These are phyloP conservation scores for Colletotrichum simmondsii DNA, from an alignment of 2,329 filamentous ascomycete genomes.

Conservation along the genomic window DNA sequence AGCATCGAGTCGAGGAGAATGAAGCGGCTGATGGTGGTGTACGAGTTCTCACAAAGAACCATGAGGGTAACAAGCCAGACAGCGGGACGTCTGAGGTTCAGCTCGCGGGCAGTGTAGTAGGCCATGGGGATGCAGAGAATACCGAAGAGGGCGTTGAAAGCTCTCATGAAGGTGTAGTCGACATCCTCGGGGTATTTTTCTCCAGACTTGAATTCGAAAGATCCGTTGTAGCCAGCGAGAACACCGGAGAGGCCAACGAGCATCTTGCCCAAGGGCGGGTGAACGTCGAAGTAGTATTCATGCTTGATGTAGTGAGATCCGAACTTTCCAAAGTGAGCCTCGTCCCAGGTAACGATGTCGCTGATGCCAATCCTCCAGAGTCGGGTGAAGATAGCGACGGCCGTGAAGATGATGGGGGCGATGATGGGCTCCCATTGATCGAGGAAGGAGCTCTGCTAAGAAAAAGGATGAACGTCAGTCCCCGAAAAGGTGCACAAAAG, in stretches of 20 bases:
- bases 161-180: conserved; percentile 98
- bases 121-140: conserved; percentile 92
- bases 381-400: conserved; percentile 73
- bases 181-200: conserved; percentile 94
- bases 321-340: conserved; percentile 91
- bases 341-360: conserved; percentile 75
- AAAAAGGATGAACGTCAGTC: conserved; percentile 37
- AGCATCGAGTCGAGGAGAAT: conserved; percentile 99
- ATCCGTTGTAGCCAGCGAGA: conserved; percentile 97
- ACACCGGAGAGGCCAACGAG: conserved; percentile 96
- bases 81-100: conserved; percentile 85
- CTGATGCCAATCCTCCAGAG: conserved; percentile 77
- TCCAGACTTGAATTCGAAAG: conserved; percentile 99
- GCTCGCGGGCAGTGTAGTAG: conserved; percentile 92
- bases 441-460: conserved; percentile 66
- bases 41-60: conserved; percentile 99
- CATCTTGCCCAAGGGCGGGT: conserved; percentile 98
- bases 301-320: conserved; percentile 99
- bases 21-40: conserved; percentile 98
- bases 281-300: conserved; percentile 94
- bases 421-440: conserved; percentile 72
- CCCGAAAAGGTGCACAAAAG: not conserved
- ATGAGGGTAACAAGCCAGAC: conserved; percentile 97
- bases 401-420: conserved; percentile 70
- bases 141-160: conserved; percentile 96